Percentiles rank a stretch among this genome's conserved stretches.
These are phyloP conservation scores for Fraxinus anomala DNA, from an alignment of 257 asterid species.

Conservation along the genomic window DNA sequence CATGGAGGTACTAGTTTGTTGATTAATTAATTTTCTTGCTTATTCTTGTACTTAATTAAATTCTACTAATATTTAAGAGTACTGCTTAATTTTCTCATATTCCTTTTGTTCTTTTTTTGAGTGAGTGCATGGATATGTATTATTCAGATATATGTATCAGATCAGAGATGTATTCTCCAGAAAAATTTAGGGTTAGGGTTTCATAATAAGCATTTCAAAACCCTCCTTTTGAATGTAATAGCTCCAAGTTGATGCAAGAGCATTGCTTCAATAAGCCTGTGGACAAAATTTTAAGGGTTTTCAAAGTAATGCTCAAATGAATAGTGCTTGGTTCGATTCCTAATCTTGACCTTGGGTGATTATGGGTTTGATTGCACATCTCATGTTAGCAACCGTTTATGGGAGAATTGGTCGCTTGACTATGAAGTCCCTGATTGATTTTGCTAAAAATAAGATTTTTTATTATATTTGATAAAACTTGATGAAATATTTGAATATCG, in stretches of 20 bases:
- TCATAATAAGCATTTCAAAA: constrained; percentile 13
- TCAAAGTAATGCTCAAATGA: neutral
- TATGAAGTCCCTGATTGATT: too few species aligned
- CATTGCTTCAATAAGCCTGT: neutral
- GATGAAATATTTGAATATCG: too few species aligned
- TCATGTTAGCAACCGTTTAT: neutral
- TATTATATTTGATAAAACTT: too few species aligned
- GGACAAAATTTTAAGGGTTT: neutral
- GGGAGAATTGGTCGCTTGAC: neutral
- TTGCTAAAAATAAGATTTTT: too few species aligned
- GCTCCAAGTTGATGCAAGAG: neutral
- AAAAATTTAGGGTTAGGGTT: constrained; percentile 45
- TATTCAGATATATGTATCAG: neutral
- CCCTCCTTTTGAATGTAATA: neutral
- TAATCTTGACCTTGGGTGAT: neutral
- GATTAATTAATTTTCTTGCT: neutral
- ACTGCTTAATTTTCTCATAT: neutral
- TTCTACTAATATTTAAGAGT: neutral
- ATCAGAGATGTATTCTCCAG: neutral
- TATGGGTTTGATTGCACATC: neutral
- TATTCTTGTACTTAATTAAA: constrained; percentile 10
- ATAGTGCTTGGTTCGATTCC: neutral
- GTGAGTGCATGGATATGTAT: neutral
- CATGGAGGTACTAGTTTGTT: constrained; percentile 15
- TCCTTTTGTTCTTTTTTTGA: neutral